phyloP scores from a whole-genome alignment of 2,329 filamentous ascomycete genomes.

The Aureobasidium sp. region DNA sequence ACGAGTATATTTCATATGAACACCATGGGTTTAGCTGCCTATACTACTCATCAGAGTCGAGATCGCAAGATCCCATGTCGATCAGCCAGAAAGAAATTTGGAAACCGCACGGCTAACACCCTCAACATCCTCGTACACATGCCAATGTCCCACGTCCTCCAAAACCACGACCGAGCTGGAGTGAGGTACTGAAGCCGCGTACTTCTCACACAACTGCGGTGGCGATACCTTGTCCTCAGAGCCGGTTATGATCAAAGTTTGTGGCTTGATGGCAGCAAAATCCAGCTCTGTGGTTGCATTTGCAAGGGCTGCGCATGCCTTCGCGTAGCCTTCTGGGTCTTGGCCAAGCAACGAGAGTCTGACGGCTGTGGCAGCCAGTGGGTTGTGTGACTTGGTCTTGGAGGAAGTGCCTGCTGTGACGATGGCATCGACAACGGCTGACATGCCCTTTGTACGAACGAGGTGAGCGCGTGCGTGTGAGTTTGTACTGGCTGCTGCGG shows the following conservation, averaged over 20 bases:
- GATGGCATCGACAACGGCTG: constrained; percentile 45
- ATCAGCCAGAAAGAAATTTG: background rate
- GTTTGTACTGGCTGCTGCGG: constrained; percentile 36
- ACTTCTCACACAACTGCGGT: constrained; percentile 39
- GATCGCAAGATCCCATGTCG: too few species aligned
- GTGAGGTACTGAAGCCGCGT: constrained; percentile 33
- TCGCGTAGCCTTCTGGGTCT: constrained; percentile 62
- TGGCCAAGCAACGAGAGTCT: constrained; percentile 52
- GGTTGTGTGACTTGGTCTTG: constrained; percentile 41
- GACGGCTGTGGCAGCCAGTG: constrained; percentile 47
- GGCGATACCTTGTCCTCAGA: constrained; percentile 51
- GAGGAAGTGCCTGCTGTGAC: constrained; percentile 41
- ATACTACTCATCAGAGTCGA: too few species aligned
- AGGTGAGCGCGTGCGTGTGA: constrained; percentile 41
- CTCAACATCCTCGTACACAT: constrained; percentile 53
- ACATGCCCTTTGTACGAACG: constrained; percentile 52
- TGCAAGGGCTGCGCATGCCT: constrained; percentile 57
- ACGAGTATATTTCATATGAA: too few species aligned
- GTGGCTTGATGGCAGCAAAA: constrained; percentile 36
- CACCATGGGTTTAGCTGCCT: too few species aligned
- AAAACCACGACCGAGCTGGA: constrained; percentile 37
- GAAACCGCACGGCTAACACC: constrained; percentile 37
- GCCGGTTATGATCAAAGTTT: constrained; percentile 51
- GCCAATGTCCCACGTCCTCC: constrained; percentile 56
- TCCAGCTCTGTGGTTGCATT: constrained; percentile 35